Percentiles rank a stretch among this genome's conserved stretches.
These are phyloP conservation scores for Sphaerulina musiva DNA, from an alignment of 2,329 filamentous ascomycete genomes.

Conservation along the genomic window DNA sequence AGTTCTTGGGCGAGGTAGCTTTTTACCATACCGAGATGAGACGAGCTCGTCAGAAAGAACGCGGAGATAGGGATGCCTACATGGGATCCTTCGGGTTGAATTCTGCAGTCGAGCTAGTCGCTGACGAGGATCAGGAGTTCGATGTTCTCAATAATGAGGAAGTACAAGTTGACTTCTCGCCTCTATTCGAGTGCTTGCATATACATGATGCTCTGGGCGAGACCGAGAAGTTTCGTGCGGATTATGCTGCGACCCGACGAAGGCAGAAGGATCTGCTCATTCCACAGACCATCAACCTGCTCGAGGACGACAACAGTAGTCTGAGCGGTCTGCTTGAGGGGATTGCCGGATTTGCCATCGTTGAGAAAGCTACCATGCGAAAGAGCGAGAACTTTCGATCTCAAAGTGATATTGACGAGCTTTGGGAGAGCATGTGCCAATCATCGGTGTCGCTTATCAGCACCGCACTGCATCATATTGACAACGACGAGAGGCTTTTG, in stretches of 20 bases:
- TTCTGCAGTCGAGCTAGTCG: constrained; percentile 89
- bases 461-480: constrained; percentile 69
- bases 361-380: constrained; percentile 89
- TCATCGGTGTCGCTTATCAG: constrained; percentile 75
- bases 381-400: constrained; percentile 77
- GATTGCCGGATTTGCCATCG: constrained; percentile 92
- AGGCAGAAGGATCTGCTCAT: constrained; percentile 88
- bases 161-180: constrained; percentile 87
- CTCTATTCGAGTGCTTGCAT: constrained; percentile 88
- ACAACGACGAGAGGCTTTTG: constrained; percentile 81
- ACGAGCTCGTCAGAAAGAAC: constrained; percentile 72
- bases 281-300: constrained; percentile 66
- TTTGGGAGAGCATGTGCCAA: constrained; percentile 98
- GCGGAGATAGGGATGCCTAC: constrained; percentile 67
- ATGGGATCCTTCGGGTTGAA: constrained; percentile 84
- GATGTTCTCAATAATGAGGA: constrained; percentile 94
- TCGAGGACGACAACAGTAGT: constrained; percentile 75
- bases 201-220: constrained; percentile 93
- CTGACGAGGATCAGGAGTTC: constrained; percentile 91
- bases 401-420: constrained; percentile 84
- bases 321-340: constrained; percentile 88
- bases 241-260: constrained; percentile 86
- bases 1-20: constrained; percentile 90
- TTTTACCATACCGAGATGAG: constrained; percentile 93
- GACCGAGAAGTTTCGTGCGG: constrained; percentile 79